phyloP scores from a whole-genome alignment of 768 basidiomycete genomes.

The Thelephora aurantiotincta region DNA sequence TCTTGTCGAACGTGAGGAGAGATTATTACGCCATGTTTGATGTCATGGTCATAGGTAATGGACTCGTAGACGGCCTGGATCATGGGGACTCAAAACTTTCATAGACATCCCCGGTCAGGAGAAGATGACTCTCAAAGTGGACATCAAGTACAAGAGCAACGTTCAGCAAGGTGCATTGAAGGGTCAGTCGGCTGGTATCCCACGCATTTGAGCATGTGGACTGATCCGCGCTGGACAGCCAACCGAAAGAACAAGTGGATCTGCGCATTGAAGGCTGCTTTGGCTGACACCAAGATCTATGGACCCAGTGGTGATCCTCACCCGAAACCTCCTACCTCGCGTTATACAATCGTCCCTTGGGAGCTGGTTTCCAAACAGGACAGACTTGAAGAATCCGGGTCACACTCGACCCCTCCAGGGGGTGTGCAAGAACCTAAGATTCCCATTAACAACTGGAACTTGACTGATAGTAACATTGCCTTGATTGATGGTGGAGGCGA shows the following conservation, averaged over 20 bases:
- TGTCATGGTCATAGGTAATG: slow-evolving; percentile 45
- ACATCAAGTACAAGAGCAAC: slow-evolving; percentile 85
- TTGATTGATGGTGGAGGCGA: slow-evolving; percentile 24
- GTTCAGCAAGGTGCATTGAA: slow-evolving; percentile 68
- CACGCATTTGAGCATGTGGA: not conserved
- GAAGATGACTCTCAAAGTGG: slow-evolving; percentile 61
- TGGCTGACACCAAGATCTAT: slow-evolving; percentile 59
- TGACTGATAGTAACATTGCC: slow-evolving; percentile 37
- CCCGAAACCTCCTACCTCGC: slow-evolving; percentile 34
- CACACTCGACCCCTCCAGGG: not conserved
- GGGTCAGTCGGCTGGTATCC: slow-evolving; percentile 21
- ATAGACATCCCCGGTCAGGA: slow-evolving; percentile 69
- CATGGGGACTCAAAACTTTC: slow-evolving; percentile 5
- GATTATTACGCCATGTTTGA: slow-evolving; percentile 73
- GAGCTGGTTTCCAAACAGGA: slow-evolving; percentile 36
- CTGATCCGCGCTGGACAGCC: slow-evolving; percentile 20
- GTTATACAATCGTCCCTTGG: slow-evolving; percentile 66
- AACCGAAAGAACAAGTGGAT: slow-evolving; percentile 87
- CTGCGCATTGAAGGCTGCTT: slow-evolving; percentile 64
- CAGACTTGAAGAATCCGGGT: slow-evolving; percentile 12
- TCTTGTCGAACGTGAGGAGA: slow-evolving; percentile 53
- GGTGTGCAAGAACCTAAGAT: slow-evolving; percentile 8
- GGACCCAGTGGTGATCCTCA: slow-evolving; percentile 48
- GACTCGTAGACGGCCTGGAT: not conserved
- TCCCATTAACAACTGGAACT: slow-evolving; percentile 26